A percentile compares a stretch with the other conserved stretches of the same genome.
Evolutionary conservation across 345 rosid genomes (phyloP).

Genomic region (Hevea brasiliensis): DNA sequence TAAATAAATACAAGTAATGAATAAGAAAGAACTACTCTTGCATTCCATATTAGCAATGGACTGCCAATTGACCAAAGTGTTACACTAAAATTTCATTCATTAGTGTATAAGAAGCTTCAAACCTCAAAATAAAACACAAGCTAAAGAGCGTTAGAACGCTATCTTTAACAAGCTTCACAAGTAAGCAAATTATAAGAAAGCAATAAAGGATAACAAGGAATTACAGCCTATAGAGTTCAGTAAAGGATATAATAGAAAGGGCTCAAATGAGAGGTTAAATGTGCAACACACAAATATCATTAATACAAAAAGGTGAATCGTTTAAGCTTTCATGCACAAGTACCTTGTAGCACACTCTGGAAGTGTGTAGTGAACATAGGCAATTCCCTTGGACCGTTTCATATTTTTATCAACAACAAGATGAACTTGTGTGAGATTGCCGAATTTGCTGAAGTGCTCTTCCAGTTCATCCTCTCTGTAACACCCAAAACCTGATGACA

Average conservation of each 20-base stretch:
- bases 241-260: background rate
- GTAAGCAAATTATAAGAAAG: no score
- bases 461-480: constrained; percentile 85
- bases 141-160: background rate
- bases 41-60: no score
- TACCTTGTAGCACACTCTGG: constrained; percentile 84
- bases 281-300: background rate
- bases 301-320: background rate
- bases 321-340: constrained; percentile 8
- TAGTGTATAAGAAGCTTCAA: background rate
- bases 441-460: constrained; percentile 65
- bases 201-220: constrained; percentile 1
- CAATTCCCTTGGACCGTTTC: constrained; percentile 85
- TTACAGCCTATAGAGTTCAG: background rate
- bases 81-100: background rate
- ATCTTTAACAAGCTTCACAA: constrained; percentile 7
- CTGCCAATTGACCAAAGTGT: no score
- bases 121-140: background rate
- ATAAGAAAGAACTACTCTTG: background rate
- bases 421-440: constrained; percentile 70
- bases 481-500: constrained; percentile 16
- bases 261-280: background rate
- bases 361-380: constrained; percentile 60
- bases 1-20: background rate
- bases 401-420: constrained; percentile 87